Base-by-base conservation (phyloP, 306 rosid genomes). In the Trifolium pratense region DNA sequence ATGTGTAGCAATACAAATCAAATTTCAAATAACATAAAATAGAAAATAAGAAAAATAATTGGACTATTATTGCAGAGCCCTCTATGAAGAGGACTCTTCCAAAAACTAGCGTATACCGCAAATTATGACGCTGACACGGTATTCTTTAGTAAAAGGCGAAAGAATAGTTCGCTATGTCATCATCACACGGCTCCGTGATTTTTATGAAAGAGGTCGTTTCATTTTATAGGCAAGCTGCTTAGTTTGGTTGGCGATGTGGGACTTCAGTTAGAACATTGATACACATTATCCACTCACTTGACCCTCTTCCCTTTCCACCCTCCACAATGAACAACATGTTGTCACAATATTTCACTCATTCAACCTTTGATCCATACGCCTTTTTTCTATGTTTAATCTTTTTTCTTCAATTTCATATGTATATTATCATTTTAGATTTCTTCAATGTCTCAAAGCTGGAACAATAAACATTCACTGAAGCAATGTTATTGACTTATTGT, bases 81-180 rank as follows among this genome's bases (percentile, higher is more conserved):
- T 56, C 34, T 1, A 0, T 23, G 0, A 11, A 11, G 9, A 56
- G 7, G 9, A 7, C 59, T 52, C 29, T 52, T 52, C 7, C 59
- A 55, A 56, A 21, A 56, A 56, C n/a, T 23, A 56, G 32, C 32
- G 62, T 23, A 55, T 20, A n/a, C 61, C 16, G 32, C n/a, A 1
- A 23, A 23, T 1, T 21, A 9, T 56, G 8, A 20, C 62, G 29
- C 42, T 37, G 61, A 68, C 80, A 80, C 82, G 75, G 82, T 77
- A 80, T 77, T 80, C 80, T 84, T 80, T 77, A 70, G 83, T 81
- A 81, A 78, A 81, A 84, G 83, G 83, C 83, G 78, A 81, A 78
- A 84, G 83, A 78, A 70, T 78, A 83, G 78, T 79, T 79, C 82
- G 77, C 87, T 79, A 0, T 72, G 80, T 68, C 73, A 52, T 59